Conservation (phyloP, 805 yeast species). For the Wickerhamomyces mucosus region DNA sequence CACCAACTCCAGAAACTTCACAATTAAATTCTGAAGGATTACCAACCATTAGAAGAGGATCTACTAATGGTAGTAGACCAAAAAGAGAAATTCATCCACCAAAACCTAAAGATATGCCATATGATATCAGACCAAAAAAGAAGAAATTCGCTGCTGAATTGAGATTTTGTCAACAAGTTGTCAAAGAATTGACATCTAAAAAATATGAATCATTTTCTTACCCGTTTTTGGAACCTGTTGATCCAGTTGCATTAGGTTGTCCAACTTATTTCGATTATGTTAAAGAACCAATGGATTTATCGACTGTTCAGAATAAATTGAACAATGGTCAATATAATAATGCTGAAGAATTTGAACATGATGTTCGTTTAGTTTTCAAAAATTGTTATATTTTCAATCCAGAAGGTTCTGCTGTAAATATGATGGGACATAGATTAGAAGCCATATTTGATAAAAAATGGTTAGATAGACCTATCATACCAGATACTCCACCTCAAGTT, state of each 20-base stretch:
- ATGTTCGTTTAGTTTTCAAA: slow-evolving; percentile 71
- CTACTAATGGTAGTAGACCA: slow-evolving; percentile 68
- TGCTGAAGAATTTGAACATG: slow-evolving; percentile 80
- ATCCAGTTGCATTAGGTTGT: slow-evolving; percentile 86
- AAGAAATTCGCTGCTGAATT: slow-evolving; percentile 87
- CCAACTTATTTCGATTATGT: slow-evolving; percentile 84
- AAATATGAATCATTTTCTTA: slow-evolving; percentile 78
- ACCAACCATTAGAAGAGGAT: slow-evolving; percentile 66
- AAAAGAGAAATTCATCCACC: slow-evolving; percentile 97
- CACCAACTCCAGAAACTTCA: slow-evolving; percentile 16
- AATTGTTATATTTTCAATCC: slow-evolving; percentile 94
- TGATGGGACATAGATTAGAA: slow-evolving; percentile 91
- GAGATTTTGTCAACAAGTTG: slow-evolving; percentile 70
- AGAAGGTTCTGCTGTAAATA: slow-evolving; percentile 91
- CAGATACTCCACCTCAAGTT: slow-evolving; percentile 22
- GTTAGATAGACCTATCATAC: slow-evolving; percentile 74
- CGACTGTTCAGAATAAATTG: slow-evolving; percentile 72
- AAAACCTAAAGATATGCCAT: slow-evolving; percentile 85
- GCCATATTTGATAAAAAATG: slow-evolving; percentile 79
- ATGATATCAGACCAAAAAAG: slow-evolving; percentile 82
- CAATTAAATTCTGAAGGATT: slow-evolving; percentile 35
- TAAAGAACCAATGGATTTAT: slow-evolving; percentile 91
- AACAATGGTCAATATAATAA: slow-evolving; percentile 82
- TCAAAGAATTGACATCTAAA: slow-evolving; percentile 75
- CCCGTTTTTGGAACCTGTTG: slow-evolving; percentile 91